Base-by-base conservation (phyloP, 192 early-diverging fungal species). In the Coemansia interrupta region DNA sequence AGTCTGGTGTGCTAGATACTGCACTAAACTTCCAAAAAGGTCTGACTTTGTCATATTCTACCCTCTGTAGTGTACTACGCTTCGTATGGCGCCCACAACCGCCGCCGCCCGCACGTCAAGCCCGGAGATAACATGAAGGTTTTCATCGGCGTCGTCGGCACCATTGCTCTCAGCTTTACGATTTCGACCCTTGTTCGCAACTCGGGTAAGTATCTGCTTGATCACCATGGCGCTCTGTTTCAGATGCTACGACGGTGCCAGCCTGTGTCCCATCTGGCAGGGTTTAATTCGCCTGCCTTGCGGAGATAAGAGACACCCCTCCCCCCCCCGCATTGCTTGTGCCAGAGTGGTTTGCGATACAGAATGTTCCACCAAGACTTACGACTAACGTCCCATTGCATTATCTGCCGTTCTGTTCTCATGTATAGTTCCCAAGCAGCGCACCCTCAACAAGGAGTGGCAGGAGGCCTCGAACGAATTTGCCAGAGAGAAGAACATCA, bases 61-160 rank as follows among this genome's bases (percentile, higher is more conserved):
- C 17, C 20, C 8, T 56, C 13, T 66, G 42, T 80, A 80, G 92
- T 89, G 52, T 96, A 93, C 83, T 97, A 85, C 79, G 89, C 96
- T 70, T 90, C 96, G 44, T 99, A 95, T 80, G 96, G 96, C 56
- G 78, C 88, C 42, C 91, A 96, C 85, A 92, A 89, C 78, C 84
- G 88, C 47, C 91, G 96, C 58, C 85, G 89, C 59, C 88, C 86
- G 38, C 69, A 83, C 49, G 66, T 71, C 53, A 73, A 86, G 80
- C 85, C 93, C 63, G 81, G 85, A 64, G 82, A 86, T 81, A 66
- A 72, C 66, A 64, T 82, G 64, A 88, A 92, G 83, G 73, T 89
- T 26, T 60, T 91, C 68, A 42, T 80, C 47, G 91, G 85, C 56
- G 64, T 90, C 40, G 52, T 80, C 18, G 83, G 53, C 68, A 84